phyloP scores from a whole-genome alignment of 805 yeast species.

The Saccharomycopsis vini region DNA sequence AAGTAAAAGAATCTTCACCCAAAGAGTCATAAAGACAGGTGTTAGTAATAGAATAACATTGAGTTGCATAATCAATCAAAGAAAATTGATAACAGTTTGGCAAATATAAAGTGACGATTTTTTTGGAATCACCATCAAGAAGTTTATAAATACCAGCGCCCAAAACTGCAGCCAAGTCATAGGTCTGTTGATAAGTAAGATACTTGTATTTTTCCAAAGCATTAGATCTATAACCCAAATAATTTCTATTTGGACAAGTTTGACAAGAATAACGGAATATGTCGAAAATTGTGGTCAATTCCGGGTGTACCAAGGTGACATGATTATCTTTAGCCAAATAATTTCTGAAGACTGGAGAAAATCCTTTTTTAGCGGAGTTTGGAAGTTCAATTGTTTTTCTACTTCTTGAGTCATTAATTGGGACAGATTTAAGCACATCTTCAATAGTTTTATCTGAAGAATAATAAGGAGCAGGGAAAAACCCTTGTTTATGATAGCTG shows the following conservation, averaged over 20 bases:
- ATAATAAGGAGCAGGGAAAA: slow-evolving; percentile 5
- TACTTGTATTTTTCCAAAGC: slow-evolving; percentile 22
- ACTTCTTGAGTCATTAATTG: slow-evolving; percentile 4
- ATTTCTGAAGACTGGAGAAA: slow-evolving; percentile 45
- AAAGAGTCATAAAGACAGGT: slow-evolving; percentile 50
- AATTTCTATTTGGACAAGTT: slow-evolving; percentile 21
- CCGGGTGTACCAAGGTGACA: slow-evolving; percentile 26
- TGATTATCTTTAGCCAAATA: slow-evolving; percentile 24
- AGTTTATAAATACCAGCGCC: slow-evolving; percentile 22
- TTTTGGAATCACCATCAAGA: slow-evolving; percentile 18
- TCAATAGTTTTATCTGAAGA: slow-evolving; percentile 2
- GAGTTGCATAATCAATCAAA: slow-evolving; percentile 58
- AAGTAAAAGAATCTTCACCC: slow-evolving; percentile 51
- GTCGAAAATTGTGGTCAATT: slow-evolving; percentile 29
- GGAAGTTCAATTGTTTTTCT: slow-evolving; percentile 10
- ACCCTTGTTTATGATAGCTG: background rate
- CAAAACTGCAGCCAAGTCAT: slow-evolving; percentile 19
- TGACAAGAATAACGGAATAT: slow-evolving; percentile 23
- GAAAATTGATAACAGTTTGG: slow-evolving; percentile 66
- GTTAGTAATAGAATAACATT: slow-evolving; percentile 42
- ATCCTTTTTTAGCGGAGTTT: slow-evolving; percentile 34
- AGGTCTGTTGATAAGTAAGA: slow-evolving; percentile 1
- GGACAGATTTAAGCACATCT: slow-evolving; percentile 1
- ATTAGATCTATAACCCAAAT: slow-evolving; percentile 23
- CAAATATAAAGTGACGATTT: slow-evolving; percentile 38